Percentiles rank a stretch among this genome's conserved stretches.
phyloP scores from a whole-genome alignment of 768 basidiomycete species.

The Hortiboletus flavorubellus region DNA sequence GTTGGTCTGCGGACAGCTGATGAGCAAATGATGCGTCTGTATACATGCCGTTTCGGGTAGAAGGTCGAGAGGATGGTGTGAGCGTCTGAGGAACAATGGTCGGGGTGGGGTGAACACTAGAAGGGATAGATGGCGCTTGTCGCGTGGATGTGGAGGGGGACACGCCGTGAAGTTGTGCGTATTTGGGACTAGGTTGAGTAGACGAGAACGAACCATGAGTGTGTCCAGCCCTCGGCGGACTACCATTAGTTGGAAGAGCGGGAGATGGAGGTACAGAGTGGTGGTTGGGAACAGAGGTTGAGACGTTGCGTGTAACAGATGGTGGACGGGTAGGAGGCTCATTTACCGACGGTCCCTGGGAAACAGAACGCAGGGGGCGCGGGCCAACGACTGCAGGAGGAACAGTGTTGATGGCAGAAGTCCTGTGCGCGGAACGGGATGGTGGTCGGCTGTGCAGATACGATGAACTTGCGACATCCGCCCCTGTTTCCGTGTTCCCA shows the following conservation, averaged over 20 bases:
- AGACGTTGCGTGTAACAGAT: constrained; percentile 15
- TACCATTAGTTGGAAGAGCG: constrained; percentile 10
- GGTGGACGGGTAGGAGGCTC: constrained; percentile 27
- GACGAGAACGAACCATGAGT: constrained; percentile 10
- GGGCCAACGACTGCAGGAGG: constrained; percentile 27
- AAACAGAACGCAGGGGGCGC: constrained; percentile 28
- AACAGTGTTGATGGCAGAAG: constrained; percentile 12
- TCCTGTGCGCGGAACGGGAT: constrained; percentile 26
- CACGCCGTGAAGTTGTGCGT: constrained; percentile 15
- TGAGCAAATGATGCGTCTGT: constrained; percentile 1
- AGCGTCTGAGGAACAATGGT: constrained; percentile 16
- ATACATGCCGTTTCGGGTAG: constrained; percentile 22
- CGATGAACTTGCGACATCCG: constrained; percentile 17
- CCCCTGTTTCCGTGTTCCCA: constrained; percentile 25
- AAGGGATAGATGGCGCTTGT: constrained; percentile 16
- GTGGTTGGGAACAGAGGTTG: constrained; percentile 12
- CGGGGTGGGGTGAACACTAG: constrained; percentile 23
- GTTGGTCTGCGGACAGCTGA: constrained; percentile 18
- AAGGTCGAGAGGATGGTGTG: constrained; percentile 25
- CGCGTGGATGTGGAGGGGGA: constrained; percentile 12
- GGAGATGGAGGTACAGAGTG: constrained; percentile 21
- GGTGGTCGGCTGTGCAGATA: constrained; percentile 25
- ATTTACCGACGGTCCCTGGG: constrained; percentile 24
- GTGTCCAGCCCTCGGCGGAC: constrained; percentile 15
- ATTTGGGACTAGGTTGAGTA: constrained; percentile 25